Evolutionary conservation across 78 protist species (phyloP), one percentile per base, ranked within the genome.

Genomic region (Emiliania huxleyi): DNA sequence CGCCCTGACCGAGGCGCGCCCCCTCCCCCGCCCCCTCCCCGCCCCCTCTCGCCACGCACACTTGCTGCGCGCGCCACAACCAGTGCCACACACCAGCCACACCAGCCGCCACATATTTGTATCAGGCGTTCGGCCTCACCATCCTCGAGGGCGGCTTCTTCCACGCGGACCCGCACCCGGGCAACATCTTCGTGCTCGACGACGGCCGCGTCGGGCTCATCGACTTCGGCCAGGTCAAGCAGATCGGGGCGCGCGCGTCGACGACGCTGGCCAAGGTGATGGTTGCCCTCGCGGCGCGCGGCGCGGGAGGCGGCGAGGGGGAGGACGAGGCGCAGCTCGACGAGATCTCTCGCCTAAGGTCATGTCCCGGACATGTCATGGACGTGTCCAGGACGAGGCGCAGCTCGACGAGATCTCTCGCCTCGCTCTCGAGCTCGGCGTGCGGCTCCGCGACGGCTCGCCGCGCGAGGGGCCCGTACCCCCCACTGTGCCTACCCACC

Each of bases 111-210:
- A n/a, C n/a, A n/a, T n/a, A n/a, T n/a, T n/a, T n/a, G n/a, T n/a
- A n/a, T n/a, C n/a, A n/a, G n/a, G 95, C 92, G 77, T 93, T 91
- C 42, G 95, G 93, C 25, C 55, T 46, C 44, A 69, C 92, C 79
- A 69, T 94, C 25, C 55, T 94, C 73, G 40, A 22, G 2, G 15
- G 35, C 69, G 96, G 96, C 79, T 38, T n/a, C 84, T 91, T 94
- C 83, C 92, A 94, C 71, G 96, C 94, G 11, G 96, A 94, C 83
- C 94, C 94, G 35, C 96, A 94, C 73, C 94, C 96, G 33, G 96
- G 96, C 38, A 94, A 94, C 91, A 71, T 94, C 35, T 69, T 94
- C 77, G 94, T 94, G 83, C 2, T 87, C 33, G 37, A 8, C 35
- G 96, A 94, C 88, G 96, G 96, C 25, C 84, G 94, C 1, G 69